Evolutionary conservation across 495 filamentous ascomycete species (phyloP), one percentile per base, ranked within the genome.

Genomic region (Penicillium arizonense): DNA sequence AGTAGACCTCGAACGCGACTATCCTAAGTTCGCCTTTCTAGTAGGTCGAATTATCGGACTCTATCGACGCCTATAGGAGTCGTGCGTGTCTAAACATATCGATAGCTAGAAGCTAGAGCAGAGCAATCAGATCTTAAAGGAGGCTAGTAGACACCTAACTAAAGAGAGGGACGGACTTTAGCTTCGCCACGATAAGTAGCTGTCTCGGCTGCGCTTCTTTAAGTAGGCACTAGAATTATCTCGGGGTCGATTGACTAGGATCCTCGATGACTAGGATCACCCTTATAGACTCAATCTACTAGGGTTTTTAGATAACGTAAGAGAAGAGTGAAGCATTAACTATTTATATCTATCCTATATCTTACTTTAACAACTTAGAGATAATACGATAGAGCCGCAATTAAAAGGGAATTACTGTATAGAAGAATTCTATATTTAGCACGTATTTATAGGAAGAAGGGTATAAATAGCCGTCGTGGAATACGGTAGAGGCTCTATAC

Each of bases 121-220:
- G 6, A 5, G 13, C 18, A 54, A 54, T 21, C 28, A 26, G 9
- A 6, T 11, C 13, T 33, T 54, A 8, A 47, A 47, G 38, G 24
- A 48, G 8, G 37, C 44, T 48, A 11, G 21, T 20, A 16, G 14
- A n/a, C 16, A 54, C 20, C 50, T 47, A 23, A 46, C 35, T 12
- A 23, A 23, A 34, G 32, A 52, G 42, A 52, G 50, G 10, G 50
- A n/a, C n/a, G n/a, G n/a, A n/a, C n/a, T n/a, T n/a, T n/a, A n/a
- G n/a, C n/a, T n/a, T n/a, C n/a, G n/a, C n/a, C n/a, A n/a, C n/a
- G n/a, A n/a, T n/a, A n/a, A n/a, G n/a, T n/a, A n/a, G n/a, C n/a
- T n/a, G n/a, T n/a, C n/a, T n/a, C n/a, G n/a, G n/a, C n/a, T n/a
- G n/a, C n/a, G n/a, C n/a, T n/a, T n/a, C n/a, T n/a, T n/a, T n/a